Evolutionary conservation across 2,329 filamentous ascomycete species (phyloP).

Genomic region (Aspergillus awamori): DNA sequence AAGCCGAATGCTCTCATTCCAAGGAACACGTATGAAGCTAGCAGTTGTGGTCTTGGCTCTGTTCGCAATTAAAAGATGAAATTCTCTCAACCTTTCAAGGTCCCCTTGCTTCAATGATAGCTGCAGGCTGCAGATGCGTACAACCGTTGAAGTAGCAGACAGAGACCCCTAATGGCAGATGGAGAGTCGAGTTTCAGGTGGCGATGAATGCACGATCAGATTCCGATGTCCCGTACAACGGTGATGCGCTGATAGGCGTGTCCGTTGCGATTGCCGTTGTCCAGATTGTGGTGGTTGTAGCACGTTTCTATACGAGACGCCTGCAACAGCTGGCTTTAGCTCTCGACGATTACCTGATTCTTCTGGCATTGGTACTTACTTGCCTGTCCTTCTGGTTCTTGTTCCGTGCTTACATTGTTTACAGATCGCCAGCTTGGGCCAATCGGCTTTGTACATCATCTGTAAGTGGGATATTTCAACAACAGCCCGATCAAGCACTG

Average conservation of each 20-base stretch:
- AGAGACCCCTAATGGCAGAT: not conserved
- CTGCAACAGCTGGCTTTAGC: constrained; percentile 21
- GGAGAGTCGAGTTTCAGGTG: not conserved
- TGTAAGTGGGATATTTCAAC: constrained; percentile 14
- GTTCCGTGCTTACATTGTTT: not conserved
- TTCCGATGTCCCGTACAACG: constrained; percentile 11
- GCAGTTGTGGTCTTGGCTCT: not conserved
- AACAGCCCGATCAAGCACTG: not conserved
- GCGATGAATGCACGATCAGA: not conserved
- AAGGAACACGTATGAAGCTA: not conserved
- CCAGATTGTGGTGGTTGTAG: constrained; percentile 25
- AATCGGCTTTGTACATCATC: constrained; percentile 24
- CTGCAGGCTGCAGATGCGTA: not conserved
- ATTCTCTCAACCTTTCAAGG: not conserved
- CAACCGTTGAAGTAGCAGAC: not conserved
- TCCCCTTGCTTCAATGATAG: not conserved
- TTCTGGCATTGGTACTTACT: constrained; percentile 25
- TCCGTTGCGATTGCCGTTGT: constrained; percentile 21
- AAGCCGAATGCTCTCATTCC: not conserved
- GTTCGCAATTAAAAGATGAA: not conserved
- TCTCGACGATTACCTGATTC: constrained; percentile 28
- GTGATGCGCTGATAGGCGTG: constrained; percentile 22
- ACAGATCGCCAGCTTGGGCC: constrained; percentile 23
- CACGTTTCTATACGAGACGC: constrained; percentile 27
- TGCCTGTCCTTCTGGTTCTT: not conserved